Evolutionary conservation across 495 filamentous ascomycete species (phyloP), one percentile per base, ranked within the genome.

Genomic region (Hypoxylon perforatum): DNA sequence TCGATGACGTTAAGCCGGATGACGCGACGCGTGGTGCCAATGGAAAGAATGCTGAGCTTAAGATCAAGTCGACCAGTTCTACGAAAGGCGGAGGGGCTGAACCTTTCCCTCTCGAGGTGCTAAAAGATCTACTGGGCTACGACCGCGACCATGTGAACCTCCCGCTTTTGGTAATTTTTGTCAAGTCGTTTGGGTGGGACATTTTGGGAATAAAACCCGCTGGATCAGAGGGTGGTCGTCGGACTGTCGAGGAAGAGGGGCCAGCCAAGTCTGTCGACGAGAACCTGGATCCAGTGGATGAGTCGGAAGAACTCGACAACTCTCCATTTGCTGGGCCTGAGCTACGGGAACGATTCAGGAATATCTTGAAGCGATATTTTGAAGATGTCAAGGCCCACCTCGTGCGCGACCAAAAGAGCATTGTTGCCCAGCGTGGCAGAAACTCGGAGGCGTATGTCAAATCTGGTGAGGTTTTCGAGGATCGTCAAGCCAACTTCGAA

Each of bases 381-480:
- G 93, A 97, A 55, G 94, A 96, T 71, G 91, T 97, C 74, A 97
- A 95, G 76, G 77, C 83, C 5, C 95, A 98, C 76, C 84, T 99
- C 22, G 74, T 95, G 45, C 90, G 90, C 5, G 94, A 98, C 67
- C 95, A 99, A 72, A 92, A 94, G 76, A 87, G 89, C 6, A 87
- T 98, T 35, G 83, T 85, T 58, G 83, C 81, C 21, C 95, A 99
- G 77, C 91, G 89, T 47, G 91, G 92, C 59, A 93, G 94, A 48
- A 97, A 99, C 80, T 93, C 96, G 2, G 95, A 99, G 75, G 95
- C 94, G 5, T 99, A 99, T 73, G 92, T 99, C 66, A 97, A 97
- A 73, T 98, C 96, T 41, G 95, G 95, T 12, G 95, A 99, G 71
- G 94, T 99, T 42, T 99, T 99, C 65, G 95, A 99, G 73, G 95